Conservation (phyloP, 768 basidiomycete genomes). For the Suillus sp. region DNA sequence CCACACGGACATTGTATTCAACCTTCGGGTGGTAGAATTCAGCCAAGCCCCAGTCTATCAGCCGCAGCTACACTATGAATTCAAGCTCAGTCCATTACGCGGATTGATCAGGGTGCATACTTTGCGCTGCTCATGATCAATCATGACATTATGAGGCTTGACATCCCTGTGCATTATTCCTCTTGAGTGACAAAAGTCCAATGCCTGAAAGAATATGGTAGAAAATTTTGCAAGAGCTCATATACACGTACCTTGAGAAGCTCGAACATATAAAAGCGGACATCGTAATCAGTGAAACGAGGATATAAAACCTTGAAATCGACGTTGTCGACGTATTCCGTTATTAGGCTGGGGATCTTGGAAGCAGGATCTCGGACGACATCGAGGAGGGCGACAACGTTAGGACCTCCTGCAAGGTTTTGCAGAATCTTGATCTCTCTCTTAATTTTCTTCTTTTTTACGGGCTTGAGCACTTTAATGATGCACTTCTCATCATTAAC, state of each 20-base stretch:
- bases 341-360: slow-evolving; percentile 95
- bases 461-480: slow-evolving; percentile 98
- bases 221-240: slow-evolving; percentile 12
- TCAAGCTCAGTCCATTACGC: slow-evolving; percentile 9
- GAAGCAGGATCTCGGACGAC: slow-evolving; percentile 95
- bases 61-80: slow-evolving; percentile 62
- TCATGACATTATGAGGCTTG: slow-evolving; percentile 99
- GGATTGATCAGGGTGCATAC: slow-evolving; percentile 41
- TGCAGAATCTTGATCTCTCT: slow-evolving; percentile 98
- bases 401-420: slow-evolving; percentile 94
- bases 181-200: slow-evolving; percentile 98
- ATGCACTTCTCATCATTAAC: slow-evolving; percentile 93
- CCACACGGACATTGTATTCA: slow-evolving; percentile 97
- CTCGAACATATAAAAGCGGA: slow-evolving; percentile 96
- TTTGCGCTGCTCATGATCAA: slow-evolving; percentile 96
- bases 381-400: slow-evolving; percentile 90
- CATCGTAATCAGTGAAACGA: slow-evolving; percentile 93
- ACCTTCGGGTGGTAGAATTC: slow-evolving; percentile 99
- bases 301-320: slow-evolving; percentile 98
- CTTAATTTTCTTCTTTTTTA: slow-evolving; percentile 99
- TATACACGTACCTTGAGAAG: slow-evolving; percentile 72
- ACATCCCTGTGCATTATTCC: slow-evolving; percentile 99
- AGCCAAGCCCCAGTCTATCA: slow-evolving; percentile 99
- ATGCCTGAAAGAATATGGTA: slow-evolving; percentile 52
- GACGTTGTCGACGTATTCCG: slow-evolving; percentile 97